Evolutionary conservation across 2,329 filamentous ascomycete species (phyloP), one percentile per base, ranked within the genome.

Genomic region (Xylaria sp.): DNA sequence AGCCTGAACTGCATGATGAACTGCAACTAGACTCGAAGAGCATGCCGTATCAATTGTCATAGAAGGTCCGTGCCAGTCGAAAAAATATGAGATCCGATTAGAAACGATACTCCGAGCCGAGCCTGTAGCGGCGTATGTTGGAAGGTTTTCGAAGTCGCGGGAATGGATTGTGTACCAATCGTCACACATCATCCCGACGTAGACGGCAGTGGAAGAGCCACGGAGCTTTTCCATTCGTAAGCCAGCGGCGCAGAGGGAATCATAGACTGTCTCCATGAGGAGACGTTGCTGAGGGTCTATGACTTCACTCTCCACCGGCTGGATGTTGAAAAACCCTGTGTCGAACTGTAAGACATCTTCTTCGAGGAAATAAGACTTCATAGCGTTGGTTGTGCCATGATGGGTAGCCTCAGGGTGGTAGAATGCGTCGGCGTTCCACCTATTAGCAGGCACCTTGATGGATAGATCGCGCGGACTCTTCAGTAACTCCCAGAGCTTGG

Each of bases 271-370:
- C 48, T 65, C 62, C 6, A 65, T 17, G 1, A 65, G 58, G 9
- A 65, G n/a, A 3, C 62, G 51, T 23, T 65, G 62, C 15, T 65
- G 62, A 13, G 62, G 62, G 23, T 65, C 62, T 4, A 65, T 65
- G 9, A 55, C 59, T 21, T 62, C 52, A 4, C 21, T 35, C 29
- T 65, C 62, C 19, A 29, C n/a, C 13, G 54, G 15, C 49, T 48
- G 41, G 31, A 64, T 55, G 48, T 40, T 54, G 51, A 64, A 64
- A 21, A 64, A 64, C 3, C 46, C 37, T 10, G 48, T 31, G 29
- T 64, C 62, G 29, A 64, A 64, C 2, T 40, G 25, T 2, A 25
- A 3, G 1, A 51, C n/a, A 38, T 64, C 58, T 25, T 58, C 27
- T 3, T 49, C 46, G 13, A 64, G 54, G 17, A 58, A 58, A 17